phyloP scores from a whole-genome alignment of 441 rosid species.

The Hura crepitans region DNA sequence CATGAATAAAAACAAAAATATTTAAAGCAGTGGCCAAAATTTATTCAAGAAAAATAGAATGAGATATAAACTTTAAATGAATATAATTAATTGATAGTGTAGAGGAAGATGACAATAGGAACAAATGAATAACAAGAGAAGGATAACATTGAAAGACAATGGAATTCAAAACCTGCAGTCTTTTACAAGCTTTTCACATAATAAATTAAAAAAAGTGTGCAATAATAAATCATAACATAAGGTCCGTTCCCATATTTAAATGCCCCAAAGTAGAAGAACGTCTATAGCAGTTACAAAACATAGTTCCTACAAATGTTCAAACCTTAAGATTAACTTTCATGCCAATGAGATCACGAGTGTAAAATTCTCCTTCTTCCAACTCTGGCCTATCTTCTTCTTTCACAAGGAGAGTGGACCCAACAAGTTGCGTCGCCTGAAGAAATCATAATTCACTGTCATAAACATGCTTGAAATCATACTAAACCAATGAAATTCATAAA shows the following conservation, averaged over 20 bases:
- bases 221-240: not conserved
- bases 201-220: not conserved
- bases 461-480: constrained; percentile 4
- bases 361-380: constrained; percentile 72
- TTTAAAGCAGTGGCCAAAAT: not conserved
- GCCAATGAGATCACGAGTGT: constrained; percentile 84
- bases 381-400: constrained; percentile 78
- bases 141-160: not conserved
- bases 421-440: constrained; percentile 67
- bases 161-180: not conserved
- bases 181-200: not conserved
- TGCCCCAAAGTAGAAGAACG: not conserved
- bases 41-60: not conserved
- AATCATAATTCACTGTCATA: constrained; percentile 11
- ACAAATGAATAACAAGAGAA: not conserved
- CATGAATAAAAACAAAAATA: constrained; percentile 5
- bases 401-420: constrained; percentile 81
- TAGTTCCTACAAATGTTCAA: constrained; percentile 10
- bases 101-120: not conserved
- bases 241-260: not conserved
- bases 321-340: constrained; percentile 79
- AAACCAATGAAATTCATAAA: not conserved
- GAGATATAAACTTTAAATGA: not conserved
- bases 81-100: not conserved
- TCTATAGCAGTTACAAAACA: not conserved